Evolutionary conservation across 163 green algal species (phyloP).

Genomic region (Chloromonas sp.): DNA sequence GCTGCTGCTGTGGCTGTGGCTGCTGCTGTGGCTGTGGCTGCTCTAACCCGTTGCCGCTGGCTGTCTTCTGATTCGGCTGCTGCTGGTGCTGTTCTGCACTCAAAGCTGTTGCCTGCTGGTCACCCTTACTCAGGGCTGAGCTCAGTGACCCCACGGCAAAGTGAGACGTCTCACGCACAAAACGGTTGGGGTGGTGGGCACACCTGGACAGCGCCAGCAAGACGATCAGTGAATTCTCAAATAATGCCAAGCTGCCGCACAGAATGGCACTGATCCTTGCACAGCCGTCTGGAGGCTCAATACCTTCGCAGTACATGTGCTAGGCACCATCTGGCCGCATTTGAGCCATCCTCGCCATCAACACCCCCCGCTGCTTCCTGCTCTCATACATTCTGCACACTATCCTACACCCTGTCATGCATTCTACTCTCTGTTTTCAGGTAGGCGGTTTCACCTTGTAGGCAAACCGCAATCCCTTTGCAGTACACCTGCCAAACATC

Average conservation of each 20-base stretch:
- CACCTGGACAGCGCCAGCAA: constrained; percentile 40
- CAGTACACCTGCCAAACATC: background rate
- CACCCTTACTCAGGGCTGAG: background rate
- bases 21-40: background rate
- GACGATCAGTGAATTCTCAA: background rate
- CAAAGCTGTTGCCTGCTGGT: background rate
- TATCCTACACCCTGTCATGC: no score
- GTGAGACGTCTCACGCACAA: constrained; percentile 1
- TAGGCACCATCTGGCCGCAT: no score
- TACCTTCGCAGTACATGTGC: background rate
- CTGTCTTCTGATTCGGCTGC: background rate
- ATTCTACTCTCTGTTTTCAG: no score
- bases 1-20: background rate
- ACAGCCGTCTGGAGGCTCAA: background rate
- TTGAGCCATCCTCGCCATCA: no score
- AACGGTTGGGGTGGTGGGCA: constrained; percentile 57
- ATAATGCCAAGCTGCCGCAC: background rate
- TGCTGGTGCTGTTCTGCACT: background rate
- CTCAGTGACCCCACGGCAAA: background rate
- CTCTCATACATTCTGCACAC: no score
- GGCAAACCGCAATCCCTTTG: background rate
- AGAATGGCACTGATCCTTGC: background rate
- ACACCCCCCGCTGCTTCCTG: no score
- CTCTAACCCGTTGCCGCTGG: background rate
- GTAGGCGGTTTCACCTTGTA: no score